Evolutionary conservation across 176 grass and related monocot species (phyloP), one percentile per base, ranked within the genome.

Genomic region (Ensete ventricosum): DNA sequence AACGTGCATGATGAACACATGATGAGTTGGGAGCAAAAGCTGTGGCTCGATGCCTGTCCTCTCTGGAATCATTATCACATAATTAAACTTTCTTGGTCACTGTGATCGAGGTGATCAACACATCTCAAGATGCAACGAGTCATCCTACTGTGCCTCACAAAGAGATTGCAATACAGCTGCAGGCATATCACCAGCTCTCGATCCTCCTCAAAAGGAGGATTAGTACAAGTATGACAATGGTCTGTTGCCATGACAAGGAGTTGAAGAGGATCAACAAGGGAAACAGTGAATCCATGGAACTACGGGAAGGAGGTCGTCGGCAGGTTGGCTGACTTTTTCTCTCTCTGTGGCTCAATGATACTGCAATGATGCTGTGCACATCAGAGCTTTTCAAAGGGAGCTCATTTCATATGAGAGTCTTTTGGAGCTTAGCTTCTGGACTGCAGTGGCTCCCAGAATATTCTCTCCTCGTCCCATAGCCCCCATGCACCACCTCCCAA

Each of bases 1-100:
- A 52, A 76, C 20, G 74, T 76, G 59, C 74, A 76, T 64, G 75
- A 77, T 65, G 75, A 77, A 13, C 55, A 57, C 20, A 64, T 77
- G 25, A 62, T 24, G 48, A 77, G 13, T 20, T 64, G 26, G 74
- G 59, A 58, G 74, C 34, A 76, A 76, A 76, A 76, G 75, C 58
- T 64, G 58, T 27, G 29, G 7, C 75, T 73, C 11, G 71, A 21
- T 73, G 52, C 52, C 52, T 55, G 8, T 64, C 75, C 19, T 10
- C 27, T 53, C 52, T 65, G 75, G 60, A 64, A 65, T 77, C 55
- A 77, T 77, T 26, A 77, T 64, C 59, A 12, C 59, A 53, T 77
- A 16, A 77, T 65, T 76, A 29, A 48, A 64, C 43, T 64, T 29
- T 48, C 27, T 16, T 69, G 29, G 7, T 69, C 17, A 43, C 34